Base-by-base conservation (phyloP, 2,329 filamentous ascomycete species). In the Dactylellina cionopaga region DNA sequence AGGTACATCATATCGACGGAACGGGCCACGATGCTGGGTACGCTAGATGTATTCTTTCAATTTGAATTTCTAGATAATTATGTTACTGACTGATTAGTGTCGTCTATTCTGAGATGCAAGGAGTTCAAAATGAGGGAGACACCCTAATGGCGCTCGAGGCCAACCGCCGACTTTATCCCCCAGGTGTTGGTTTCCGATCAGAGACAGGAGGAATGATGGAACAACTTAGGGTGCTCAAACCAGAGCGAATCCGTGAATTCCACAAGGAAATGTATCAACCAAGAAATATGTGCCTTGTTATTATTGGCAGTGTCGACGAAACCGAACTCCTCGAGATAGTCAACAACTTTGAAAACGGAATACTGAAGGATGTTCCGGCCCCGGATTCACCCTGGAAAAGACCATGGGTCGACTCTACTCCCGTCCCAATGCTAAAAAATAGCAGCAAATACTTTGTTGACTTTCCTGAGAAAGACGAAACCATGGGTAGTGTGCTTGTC, bases 21-120 rank as follows among this genome's bases (percentile, higher is more conserved):
- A 88, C 91, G 76, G 95, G 95, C 64, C 90, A 98, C 75, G 95
- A 99, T 84, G 95, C 95, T 41, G 95, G 69, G 69, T 74, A 58
- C 17, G 49, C 39, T 58, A 25, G 19, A 2, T 15, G 25, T 83
- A 77, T 78, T 78, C 5, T 6, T 51, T n/a, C 46, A 10, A 10
- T 33, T 29, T 49, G 19, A 9, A 10, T 35, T 24, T 56, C 2
- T 25, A 22, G 24, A 49, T 25, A 10, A 37, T 17, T 2, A 56
- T 31, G 31, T n/a, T n/a, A n/a, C 59, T 60, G 7, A 25, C 43
- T 19, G 17, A 49, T 58, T 19, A 74, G 92, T 74, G 93, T 97
- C 0, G 95, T 99, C 6, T 99, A 99, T 81, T 97, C 94, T 0
- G 95, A 99, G 81, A 99, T 99, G 95, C 95, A 99, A 81, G 95